Base-by-base conservation (phyloP, 2,329 filamentous ascomycete species). In the Penicillium sp. region DNA sequence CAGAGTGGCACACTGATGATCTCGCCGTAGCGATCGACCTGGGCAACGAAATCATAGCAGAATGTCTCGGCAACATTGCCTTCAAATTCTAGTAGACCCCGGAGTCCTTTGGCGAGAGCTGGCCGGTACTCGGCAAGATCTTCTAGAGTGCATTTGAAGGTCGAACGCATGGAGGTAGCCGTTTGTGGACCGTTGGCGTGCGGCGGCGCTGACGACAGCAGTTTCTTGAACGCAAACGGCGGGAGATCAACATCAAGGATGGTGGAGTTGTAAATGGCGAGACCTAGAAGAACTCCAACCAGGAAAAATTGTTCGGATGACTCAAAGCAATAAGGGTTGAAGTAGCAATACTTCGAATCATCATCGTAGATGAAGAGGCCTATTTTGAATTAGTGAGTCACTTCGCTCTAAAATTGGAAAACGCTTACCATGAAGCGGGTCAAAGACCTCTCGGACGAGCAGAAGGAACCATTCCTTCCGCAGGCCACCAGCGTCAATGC, bases 381-480 rank as follows among this genome's bases (percentile, higher is more conserved):
- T 93, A 45, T 39, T 10, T 49, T 29, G 13, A 17, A 41, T 66
- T 38, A 54, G 39, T 44, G 13, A 59, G 55, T 54, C 55, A 36
- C 17, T 45, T 33, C 29, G 43, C 49, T 27, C 27, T 54, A 38
- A 31, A 1, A 41, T 21, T 5, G 31, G 38, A 61, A 51, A 54
- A 43, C 36, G 77, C 86, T 67, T 81, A 92, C 90, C 91, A 78
- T 96, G 89, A 65, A 93, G 86, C 4, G 91, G 91, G 67, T 96
- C 92, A 75, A 96, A 96, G 33, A 97, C 88, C 70, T 97, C 93
- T 65, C 92, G 83, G 49, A 94, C 87, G 23, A 97, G 82, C 58
- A 96, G 83, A 50, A 96, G 77, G 70, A 97, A 97, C 93, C 93
- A 97, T 76, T 97, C 93, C 73, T 97, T 97, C 56, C 91, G 86